A percentile compares a stretch with the other conserved stretches of the same genome.
These are phyloP conservation scores for Tagetes erecta DNA, from an alignment of 129 eudicot genomes.

Conservation along the genomic window DNA sequence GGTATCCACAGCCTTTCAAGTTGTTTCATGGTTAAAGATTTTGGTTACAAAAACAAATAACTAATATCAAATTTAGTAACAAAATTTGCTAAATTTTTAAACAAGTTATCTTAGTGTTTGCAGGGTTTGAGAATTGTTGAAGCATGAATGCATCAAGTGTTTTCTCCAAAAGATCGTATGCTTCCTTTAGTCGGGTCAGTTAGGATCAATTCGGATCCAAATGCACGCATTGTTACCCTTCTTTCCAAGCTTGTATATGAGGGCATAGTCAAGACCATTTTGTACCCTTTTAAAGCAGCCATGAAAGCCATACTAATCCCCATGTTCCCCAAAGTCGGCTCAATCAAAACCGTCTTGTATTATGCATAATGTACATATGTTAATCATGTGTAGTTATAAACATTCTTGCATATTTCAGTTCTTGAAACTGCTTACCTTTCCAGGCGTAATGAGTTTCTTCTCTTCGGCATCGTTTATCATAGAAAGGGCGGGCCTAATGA, in stretches of 20 bases:
- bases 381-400: neutral
- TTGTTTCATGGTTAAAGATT: too few relatives aligned
- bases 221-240: constrained; percentile 92
- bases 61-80: too few relatives aligned
- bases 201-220: constrained; percentile 86
- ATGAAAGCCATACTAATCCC: constrained; percentile 99
- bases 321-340: constrained; percentile 98
- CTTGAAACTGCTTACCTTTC: constrained; percentile 50
- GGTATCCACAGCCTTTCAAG: too few relatives aligned
- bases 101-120: constrained; percentile 68
- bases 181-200: constrained; percentile 60
- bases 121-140: constrained; percentile 90
- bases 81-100: neutral
- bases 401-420: neutral
- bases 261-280: constrained; percentile 95
- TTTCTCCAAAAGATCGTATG: constrained; percentile 75
- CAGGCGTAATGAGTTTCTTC: constrained; percentile 75
- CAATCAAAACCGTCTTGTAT: constrained; percentile 77
- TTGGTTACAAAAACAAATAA: too few relatives aligned
- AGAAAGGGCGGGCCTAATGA: constrained; percentile 66
- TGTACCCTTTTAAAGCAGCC: constrained; percentile 99
- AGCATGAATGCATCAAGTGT: constrained; percentile 93
- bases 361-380: neutral
- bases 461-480: constrained; percentile 88
- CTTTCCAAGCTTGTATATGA: constrained; percentile 97